phyloP scores from a whole-genome alignment of 495 filamentous ascomycete genomes.

The Talaromyces borbonicus region DNA sequence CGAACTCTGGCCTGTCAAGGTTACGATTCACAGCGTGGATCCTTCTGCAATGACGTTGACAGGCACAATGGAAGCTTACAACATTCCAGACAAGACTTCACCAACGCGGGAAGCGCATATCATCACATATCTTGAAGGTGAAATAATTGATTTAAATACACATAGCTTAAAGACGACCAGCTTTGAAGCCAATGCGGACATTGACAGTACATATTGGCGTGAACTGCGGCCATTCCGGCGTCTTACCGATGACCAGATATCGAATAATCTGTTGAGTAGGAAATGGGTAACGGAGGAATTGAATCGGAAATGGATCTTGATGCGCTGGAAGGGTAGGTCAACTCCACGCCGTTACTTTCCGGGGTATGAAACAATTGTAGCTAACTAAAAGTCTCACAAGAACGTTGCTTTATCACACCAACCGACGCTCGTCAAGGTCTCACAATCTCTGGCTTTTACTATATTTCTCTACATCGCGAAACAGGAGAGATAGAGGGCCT shows the following conservation, averaged over 20 bases:
- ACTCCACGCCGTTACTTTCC: neutral
- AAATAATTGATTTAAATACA: conserved; percentile 64
- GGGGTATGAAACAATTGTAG: neutral
- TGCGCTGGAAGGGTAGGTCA: conserved; percentile 72
- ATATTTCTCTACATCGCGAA: conserved; percentile 51
- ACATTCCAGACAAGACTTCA: conserved; percentile 52
- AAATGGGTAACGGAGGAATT: conserved; percentile 44
- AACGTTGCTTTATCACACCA: conserved; percentile 63
- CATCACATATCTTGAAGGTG: conserved; percentile 64
- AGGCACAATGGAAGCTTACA: conserved; percentile 72
- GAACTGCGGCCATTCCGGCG: conserved; percentile 57
- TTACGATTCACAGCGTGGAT: conserved; percentile 61
- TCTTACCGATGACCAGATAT: conserved; percentile 47
- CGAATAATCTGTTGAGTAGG: conserved; percentile 47
- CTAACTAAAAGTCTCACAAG: conserved; percentile 18
- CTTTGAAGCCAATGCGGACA: conserved; percentile 48
- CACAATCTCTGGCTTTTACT: conserved; percentile 71
- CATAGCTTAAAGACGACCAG: conserved; percentile 60
- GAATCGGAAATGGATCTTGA: conserved; percentile 55
- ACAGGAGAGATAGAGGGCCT: conserved; percentile 57
- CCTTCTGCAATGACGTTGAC: conserved; percentile 53
- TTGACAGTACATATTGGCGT: conserved; percentile 63
- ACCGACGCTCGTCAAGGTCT: conserved; percentile 47
- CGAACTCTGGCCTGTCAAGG: conserved; percentile 64
- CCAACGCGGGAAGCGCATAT: conserved; percentile 52